Base-by-base conservation (phyloP, 2,329 filamentous ascomycete species). In the Sporothrix luriei region DNA sequence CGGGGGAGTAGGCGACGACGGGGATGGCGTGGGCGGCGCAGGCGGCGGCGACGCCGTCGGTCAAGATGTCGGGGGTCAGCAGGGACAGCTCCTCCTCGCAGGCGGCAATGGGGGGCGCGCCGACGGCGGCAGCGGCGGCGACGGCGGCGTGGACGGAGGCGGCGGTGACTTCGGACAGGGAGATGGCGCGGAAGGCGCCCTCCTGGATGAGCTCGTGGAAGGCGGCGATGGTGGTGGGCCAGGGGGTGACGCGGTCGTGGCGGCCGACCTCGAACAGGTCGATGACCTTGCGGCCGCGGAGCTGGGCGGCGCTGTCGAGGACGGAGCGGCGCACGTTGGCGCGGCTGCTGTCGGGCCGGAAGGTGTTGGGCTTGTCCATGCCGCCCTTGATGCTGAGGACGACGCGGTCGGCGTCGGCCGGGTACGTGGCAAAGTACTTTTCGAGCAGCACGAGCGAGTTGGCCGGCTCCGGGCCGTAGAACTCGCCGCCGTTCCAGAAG, bases 311-410 rank as follows among this genome's bases (percentile, higher is more conserved):
- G 73, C 84, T 84, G 69, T 86, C 84, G 69, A 90, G 85, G 54
- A 91, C 79, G 6, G 84, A 88, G 49, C 80, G 81, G 43, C 86
- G 84, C 24, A 90, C 80, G 55, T 81, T 82, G 54, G 84, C 83
- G 7, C 84, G 83, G 4, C 82, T 85, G 24, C 85, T 83, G 74
- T 89, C 84, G 0, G 84, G 81, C 1, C 67, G 68, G 49, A 81
- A 73, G 2, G 59, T 69, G 52, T 61, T 64, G 48, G 69, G 71
- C 62, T 66, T 67, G 64, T 69, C 57, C 16, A 64, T 49, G 9
- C 82, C 85, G 38, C 88, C 88, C 78, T 91, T 91, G 75, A 91
- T 83, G 74, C 82, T 84, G 61, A 91, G 78, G 13, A 89, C 82
- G 13, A 91, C 82, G 75, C 87, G 87, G 65, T 84, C 80, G 9